Evolutionary conservation across 805 yeast genomes (phyloP), one percentile per base, ranked within the genome.

Genomic region (Candida schatavii): DNA sequence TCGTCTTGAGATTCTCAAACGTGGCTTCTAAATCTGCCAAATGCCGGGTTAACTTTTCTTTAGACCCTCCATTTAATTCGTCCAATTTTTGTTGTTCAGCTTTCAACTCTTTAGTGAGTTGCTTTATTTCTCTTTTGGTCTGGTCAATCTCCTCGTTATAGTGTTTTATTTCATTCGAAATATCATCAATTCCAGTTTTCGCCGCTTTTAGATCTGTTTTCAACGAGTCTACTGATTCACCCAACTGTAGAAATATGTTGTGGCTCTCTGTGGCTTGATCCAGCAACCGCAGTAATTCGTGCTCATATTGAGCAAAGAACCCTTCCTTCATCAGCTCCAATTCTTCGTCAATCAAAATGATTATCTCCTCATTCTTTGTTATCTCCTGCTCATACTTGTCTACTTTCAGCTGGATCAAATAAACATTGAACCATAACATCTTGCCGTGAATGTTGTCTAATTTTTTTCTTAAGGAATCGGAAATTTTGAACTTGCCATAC

Each of bases 61-160:
- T 68, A 4, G 71, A 63, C 1, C 75, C 78, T 13, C 78, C 80
- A 41, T 66, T 64, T 5, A 65, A 56, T 10, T 55, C 59, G 26
- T 70, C 72, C 13, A 76, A 58, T 47, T 68, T 59, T 26, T 52
- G 50, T 46, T 62, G 68, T 46, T 75, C 80, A 2, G 36, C 37
- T 4, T 43, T 45, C 4, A 68, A 58, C 10, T 55, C 58, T 5
- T 46, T 43, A 20, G 56, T 49, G 22, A 52, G 52, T 19, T 40
- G 41, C 14, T 44, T 45, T 5, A 66, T 58, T 10, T 56, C 58
- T 10, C 47, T 43, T 25, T 46, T 41, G 20, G 46, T 40, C 1
- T 39, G 25, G 46, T 48, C 52, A 13, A 64, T 61, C 29, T 58
- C 59, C 3, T 47, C 26, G 18, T 39, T 19, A n/a, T 39, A 42